Evolutionary conservation across 1,284 basidiomycete species (phyloP), one percentile per base, ranked within the genome.

Genomic region (Amylostereum chailletii): DNA sequence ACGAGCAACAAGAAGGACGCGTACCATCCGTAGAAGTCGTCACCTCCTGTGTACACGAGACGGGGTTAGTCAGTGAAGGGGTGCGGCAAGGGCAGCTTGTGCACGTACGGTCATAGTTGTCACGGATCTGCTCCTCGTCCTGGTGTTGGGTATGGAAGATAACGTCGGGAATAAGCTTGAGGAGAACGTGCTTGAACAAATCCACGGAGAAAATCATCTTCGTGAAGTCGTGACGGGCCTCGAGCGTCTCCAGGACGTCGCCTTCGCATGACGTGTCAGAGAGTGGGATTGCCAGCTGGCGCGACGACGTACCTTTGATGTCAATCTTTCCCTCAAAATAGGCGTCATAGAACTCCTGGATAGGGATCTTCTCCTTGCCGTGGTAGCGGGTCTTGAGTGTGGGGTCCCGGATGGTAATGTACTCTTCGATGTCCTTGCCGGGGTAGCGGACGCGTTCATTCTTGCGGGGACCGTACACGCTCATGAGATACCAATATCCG

Each of bases 261-360:
- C 89, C 91, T 93, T n/a, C 34, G 32, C 33, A 51, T 29, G 46
- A 49, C 6, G 39, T 42, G 55, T 55, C 55, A 53, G 53, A 42
- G 44, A 37, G 4, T 47, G 43, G 33, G 53, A 51, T 47, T 6
- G 38, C 32, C 34, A 43, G 31, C 50, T 49, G 56, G 53, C 41
- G 53, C 48, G 48, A 47, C 30, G 7, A 67, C 72, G 38, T 47
- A 85, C 93, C 93, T 54, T 97, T 98, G 66, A 98, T 88, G 55
- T 98, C 93, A 55, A 95, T 83, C 74, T 97, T 97, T 55, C 86
- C 86, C 53, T 95, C 94, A 69, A 99, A 98, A 74, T 90, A 99
- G 55, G 92, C 90, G 72, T 99, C 96, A 66, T 99, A 88, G 77
- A 97, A 96, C 57, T 90, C 71, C 71, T 99, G 94, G 86, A 97